phyloP scores from a whole-genome alignment of 352 stramenopile species.

The Pythium apleroticum region DNA sequence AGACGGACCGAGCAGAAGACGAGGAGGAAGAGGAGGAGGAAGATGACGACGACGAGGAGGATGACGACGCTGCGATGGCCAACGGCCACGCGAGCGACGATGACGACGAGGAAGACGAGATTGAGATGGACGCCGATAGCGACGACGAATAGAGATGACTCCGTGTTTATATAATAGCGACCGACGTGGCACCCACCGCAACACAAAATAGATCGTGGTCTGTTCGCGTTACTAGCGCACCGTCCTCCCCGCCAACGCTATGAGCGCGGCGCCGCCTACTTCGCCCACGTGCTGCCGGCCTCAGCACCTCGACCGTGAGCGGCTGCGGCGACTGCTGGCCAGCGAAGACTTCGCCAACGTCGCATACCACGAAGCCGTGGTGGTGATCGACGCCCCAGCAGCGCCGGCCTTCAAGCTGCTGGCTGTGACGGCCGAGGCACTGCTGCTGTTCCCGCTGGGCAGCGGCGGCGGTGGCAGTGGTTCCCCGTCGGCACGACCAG shows the following conservation, averaged over 20 bases:
- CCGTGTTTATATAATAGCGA: conserved; percentile 50
- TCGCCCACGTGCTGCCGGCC: conserved; percentile 56
- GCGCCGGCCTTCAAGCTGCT: conserved; percentile 47
- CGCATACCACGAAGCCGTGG: conserved; percentile 59
- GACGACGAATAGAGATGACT: conserved; percentile 46
- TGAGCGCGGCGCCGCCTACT: not conserved
- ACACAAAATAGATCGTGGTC: conserved; percentile 11
- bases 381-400: conserved; percentile 30
- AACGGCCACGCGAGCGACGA: conserved; percentile 20
- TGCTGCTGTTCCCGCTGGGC: conserved; percentile 50
- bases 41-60: conserved; percentile 41
- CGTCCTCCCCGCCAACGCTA: not conserved
- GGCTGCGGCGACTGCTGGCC: conserved; percentile 40
- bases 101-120: conserved; percentile 42
- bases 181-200: not conserved
- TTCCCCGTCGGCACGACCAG: not conserved
- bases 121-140: conserved; percentile 6
- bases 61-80: conserved; percentile 40
- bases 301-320: conserved; percentile 56
- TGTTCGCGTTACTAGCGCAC: not conserved
- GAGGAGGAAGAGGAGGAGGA: conserved; percentile 30
- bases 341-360: conserved; percentile 36
- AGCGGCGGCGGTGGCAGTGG: conserved; percentile 7
- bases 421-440: conserved; percentile 38
- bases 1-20: conserved; percentile 32